These are phyloP conservation scores for Colletotrichum caudatum DNA, from an alignment of 2,329 filamentous ascomycete genomes.

Conservation along the genomic window DNA sequence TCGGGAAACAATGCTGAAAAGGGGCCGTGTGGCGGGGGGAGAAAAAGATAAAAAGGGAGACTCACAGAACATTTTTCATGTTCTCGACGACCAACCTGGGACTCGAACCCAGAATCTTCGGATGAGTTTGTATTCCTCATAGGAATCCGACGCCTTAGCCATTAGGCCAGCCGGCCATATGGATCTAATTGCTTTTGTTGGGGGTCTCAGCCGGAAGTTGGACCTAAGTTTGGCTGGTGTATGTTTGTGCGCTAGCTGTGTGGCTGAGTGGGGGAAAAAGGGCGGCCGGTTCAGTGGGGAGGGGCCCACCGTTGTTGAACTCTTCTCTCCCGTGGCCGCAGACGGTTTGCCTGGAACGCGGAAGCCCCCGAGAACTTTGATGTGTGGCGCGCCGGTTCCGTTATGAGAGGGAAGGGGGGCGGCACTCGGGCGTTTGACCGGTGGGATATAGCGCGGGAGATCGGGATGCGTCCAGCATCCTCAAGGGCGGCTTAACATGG, in stretches of 20 bases:
- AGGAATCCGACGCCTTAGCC: slow-evolving; percentile 42
- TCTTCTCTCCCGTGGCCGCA: background rate
- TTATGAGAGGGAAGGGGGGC: too few relatives aligned
- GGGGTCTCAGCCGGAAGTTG: background rate
- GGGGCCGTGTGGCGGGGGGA: background rate
- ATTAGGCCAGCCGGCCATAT: slow-evolving; percentile 41
- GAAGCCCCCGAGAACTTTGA: background rate
- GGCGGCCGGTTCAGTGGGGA: background rate
- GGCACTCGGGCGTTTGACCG: background rate
- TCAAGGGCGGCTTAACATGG: background rate
- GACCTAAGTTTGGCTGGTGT: background rate
- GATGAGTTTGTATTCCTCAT: slow-evolving; percentile 33
- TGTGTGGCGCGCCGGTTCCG: background rate
- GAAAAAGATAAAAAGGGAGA: background rate
- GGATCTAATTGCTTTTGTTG: slow-evolving; percentile 19
- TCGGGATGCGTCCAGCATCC: background rate
- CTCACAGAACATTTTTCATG: slow-evolving; percentile 16
- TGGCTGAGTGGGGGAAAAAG: background rate
- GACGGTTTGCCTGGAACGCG: background rate
- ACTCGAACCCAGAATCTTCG: slow-evolving; percentile 43
- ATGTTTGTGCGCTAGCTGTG: too few relatives aligned
- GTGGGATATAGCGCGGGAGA: background rate
- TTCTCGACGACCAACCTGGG: slow-evolving; percentile 39
- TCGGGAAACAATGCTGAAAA: background rate
- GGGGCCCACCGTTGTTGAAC: background rate